These are phyloP conservation scores for Monosiga brevicollis DNA, from an alignment of 78 protist genomes.

Conservation along the genomic window DNA sequence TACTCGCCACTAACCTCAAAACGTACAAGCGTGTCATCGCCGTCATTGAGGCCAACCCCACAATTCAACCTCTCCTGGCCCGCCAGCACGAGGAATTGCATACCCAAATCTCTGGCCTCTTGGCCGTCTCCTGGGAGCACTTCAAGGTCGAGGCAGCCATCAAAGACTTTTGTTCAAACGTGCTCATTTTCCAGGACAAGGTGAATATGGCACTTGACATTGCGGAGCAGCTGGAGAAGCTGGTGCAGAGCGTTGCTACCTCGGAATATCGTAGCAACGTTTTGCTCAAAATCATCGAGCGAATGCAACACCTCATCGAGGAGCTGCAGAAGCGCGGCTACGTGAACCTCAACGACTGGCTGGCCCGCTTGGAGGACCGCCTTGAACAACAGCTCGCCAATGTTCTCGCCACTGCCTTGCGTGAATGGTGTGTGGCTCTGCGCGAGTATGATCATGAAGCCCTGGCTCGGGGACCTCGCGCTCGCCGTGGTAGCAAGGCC, in stretches of 20 bases:
- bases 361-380: conserved; percentile 29
- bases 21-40: conserved; percentile 50
- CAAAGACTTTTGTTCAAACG: conserved; percentile 3
- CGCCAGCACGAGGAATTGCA: conserved; percentile 44
- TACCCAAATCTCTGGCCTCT: conserved; percentile 44
- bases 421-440: conserved; percentile 41
- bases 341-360: conserved; percentile 68
- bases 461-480: background rate
- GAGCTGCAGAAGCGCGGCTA: conserved; percentile 50
- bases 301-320: conserved; percentile 62
- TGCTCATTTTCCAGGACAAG: conserved; percentile 39
- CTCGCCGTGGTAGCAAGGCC: background rate
- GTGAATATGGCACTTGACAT: conserved; percentile 32
- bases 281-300: background rate
- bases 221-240: background rate
- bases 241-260: conserved; percentile 1
- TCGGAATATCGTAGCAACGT: no score
- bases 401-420: conserved; percentile 43
- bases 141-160: background rate
- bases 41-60: background rate
- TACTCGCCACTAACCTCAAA: conserved; percentile 53
- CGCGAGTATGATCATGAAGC: conserved; percentile 6
- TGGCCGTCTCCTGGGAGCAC: conserved; percentile 31
- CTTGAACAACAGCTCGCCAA: conserved; percentile 38
- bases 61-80: conserved; percentile 61